Evolutionary conservation across 345 rosid genomes (phyloP), one percentile per base, ranked within the genome.

Genomic region (Erysimum cheiranthoides): DNA sequence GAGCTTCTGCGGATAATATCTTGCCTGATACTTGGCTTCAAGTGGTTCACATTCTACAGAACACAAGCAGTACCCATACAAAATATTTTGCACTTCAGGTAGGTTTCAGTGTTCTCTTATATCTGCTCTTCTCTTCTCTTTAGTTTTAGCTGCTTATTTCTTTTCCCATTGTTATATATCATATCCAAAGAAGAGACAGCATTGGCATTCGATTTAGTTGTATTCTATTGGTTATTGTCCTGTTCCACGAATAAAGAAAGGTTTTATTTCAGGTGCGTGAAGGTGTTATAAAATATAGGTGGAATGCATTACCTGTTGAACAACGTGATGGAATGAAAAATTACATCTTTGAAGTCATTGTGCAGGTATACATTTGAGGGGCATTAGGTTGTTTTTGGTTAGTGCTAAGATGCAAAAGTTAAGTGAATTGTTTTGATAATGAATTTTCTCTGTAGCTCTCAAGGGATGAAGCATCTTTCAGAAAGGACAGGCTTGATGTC

Each of bases 321-420:
- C 99, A 95, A 66, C 88, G 99, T 36, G 99, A 95, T 84, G 98
- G 99, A 57, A 95, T 95, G 97, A 95, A 95, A 82, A 95, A 95
- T 73, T 93, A 95, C 81, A 95, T 95, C 73, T 95, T 98, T 61
- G 97, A 95, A 81, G 93, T 95, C 71, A 95, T 95, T 73, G 99
- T 93, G 46, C 97, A 88, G 94, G 99, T 95, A 83, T 68, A 52
- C 58, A 35, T 9, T 53, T 58, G 17, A 59, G 6, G 35, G 4
- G 8, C 12, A 1, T 16, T 71, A 3, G 34, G 5, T n/a, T 52
- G 5, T 38, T 66, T 28, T 53, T 31, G 13, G 36, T 30, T 45
- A 21, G 21, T 36, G 25, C 12, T 9, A 5, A 28, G 64, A 45
- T 52, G 27, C 1, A 65, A 65, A 54, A 39, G 8, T 10, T 43